Evolutionary conservation across 2,329 filamentous ascomycete genomes (phyloP).

Genomic region (Penicillium sp.): DNA sequence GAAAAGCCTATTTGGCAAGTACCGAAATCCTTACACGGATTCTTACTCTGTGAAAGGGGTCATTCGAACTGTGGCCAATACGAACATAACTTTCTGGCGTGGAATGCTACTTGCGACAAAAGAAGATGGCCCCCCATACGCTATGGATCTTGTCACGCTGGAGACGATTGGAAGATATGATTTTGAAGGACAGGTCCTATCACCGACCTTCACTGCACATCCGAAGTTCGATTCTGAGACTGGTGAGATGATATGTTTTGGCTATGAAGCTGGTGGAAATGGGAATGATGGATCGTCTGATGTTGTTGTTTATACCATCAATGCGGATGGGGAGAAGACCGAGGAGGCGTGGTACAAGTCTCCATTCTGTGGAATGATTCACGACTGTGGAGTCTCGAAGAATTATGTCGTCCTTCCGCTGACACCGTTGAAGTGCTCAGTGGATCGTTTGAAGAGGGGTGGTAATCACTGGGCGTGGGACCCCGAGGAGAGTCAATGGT

Average conservation of each 20-base stretch:
- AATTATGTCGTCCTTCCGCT: slow-evolving; percentile 35
- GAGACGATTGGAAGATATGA: neutral
- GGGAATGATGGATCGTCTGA: slow-evolving; percentile 38
- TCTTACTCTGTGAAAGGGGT: neutral
- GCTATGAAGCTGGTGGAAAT: slow-evolving; percentile 41
- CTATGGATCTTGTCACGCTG: neutral
- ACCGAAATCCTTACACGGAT: slow-evolving; percentile 56
- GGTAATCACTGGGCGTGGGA: neutral
- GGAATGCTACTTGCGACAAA: neutral
- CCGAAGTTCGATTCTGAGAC: neutral
- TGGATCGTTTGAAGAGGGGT: neutral
- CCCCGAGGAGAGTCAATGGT: neutral
- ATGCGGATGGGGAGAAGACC: slow-evolving; percentile 44
- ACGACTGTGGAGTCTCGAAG: slow-evolving; percentile 51
- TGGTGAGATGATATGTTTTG: neutral
- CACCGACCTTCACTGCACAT: neutral
- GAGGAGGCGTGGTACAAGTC: slow-evolving; percentile 53
- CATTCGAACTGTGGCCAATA: neutral
- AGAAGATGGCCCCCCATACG: neutral
- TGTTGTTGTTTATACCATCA: slow-evolving; percentile 51
- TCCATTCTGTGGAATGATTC: slow-evolving; percentile 56
- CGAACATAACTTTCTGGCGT: neutral
- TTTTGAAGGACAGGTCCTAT: neutral
- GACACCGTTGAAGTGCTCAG: neutral
- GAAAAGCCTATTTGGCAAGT: slow-evolving; percentile 53